phyloP scores from a whole-genome alignment of 768 basidiomycete genomes.

The Candolleomyces aberdarensis region DNA sequence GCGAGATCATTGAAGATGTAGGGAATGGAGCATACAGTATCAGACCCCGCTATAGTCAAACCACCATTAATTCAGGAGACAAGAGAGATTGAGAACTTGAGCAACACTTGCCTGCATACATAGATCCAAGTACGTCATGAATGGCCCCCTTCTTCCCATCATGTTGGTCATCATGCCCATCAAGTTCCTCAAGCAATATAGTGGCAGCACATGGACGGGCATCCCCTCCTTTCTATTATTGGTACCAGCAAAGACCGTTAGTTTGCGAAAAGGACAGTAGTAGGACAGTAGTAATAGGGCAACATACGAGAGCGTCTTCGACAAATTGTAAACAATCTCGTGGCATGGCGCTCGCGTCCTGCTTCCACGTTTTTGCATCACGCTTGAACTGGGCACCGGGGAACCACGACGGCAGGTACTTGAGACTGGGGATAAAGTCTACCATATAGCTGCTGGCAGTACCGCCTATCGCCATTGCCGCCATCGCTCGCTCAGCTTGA shows the following conservation, averaged over 20 bases:
- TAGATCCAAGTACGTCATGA: background rate
- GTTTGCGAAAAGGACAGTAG: background rate
- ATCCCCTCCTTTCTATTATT: background rate
- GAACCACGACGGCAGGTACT: constrained; percentile 22
- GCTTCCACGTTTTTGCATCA: constrained; percentile 10
- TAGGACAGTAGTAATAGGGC: background rate
- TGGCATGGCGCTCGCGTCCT: constrained; percentile 14
- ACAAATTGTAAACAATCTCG: background rate
- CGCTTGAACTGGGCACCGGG: constrained; percentile 18
- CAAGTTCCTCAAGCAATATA: background rate
- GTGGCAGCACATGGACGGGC: background rate
- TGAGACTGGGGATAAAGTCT: constrained; percentile 26
- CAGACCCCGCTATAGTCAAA: background rate
- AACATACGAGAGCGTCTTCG: constrained; percentile 3
- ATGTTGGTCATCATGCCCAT: background rate
- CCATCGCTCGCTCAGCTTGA: constrained; percentile 24
- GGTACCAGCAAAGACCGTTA: background rate
- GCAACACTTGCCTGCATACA: background rate
- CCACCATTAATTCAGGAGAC: background rate
- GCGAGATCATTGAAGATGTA: background rate
- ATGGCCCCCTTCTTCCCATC: background rate
- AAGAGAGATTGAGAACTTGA: too few species aligned
- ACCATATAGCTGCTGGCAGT: constrained; percentile 28
- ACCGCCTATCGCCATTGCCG: constrained; percentile 22
- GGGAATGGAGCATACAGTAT: background rate